Percentiles rank a stretch among this genome's conserved stretches.
Conservation (phyloP, 768 basidiomycete species). For the Leccinum obscurum region DNA sequence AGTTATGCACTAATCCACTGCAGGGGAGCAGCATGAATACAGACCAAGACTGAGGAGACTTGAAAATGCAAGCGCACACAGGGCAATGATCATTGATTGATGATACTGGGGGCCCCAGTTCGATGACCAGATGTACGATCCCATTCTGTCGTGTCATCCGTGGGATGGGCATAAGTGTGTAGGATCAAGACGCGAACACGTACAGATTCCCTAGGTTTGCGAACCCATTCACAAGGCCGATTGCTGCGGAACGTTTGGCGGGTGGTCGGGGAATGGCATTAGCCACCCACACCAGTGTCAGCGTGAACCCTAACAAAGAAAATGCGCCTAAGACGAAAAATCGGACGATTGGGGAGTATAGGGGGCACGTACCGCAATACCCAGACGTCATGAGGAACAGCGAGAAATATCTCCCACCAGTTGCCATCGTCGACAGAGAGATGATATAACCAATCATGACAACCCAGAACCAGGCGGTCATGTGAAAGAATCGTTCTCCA, state of each 20-base stretch:
- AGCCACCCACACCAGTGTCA: constrained; percentile 61
- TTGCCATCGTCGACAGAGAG: constrained; percentile 49
- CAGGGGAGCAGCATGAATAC: constrained; percentile 5
- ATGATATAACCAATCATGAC: constrained; percentile 63
- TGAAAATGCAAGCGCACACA: constrained; percentile 35
- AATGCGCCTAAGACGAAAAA: neutral
- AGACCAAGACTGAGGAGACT: constrained; percentile 36
- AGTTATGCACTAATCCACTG: neutral
- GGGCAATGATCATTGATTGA: constrained; percentile 56
- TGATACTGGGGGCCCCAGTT: constrained; percentile 65
- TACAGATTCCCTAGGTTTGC: constrained; percentile 61
- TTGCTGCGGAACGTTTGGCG: constrained; percentile 50
- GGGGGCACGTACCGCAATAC: constrained; percentile 37
- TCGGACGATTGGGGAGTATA: neutral
- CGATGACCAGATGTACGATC: constrained; percentile 61
- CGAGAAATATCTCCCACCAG: constrained; percentile 55
- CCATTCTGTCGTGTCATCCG: constrained; percentile 41
- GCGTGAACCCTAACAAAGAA: constrained; percentile 36
- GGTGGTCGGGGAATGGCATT: constrained; percentile 62
- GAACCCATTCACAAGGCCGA: constrained; percentile 63
- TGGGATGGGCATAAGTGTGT: neutral
- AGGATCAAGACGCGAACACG: constrained; percentile 16
- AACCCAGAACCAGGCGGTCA: constrained; percentile 56
- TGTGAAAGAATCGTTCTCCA: constrained; percentile 67
- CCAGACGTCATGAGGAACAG: constrained; percentile 66